phyloP scores from a whole-genome alignment of 257 asterid genomes.

The Coffea canephora region DNA sequence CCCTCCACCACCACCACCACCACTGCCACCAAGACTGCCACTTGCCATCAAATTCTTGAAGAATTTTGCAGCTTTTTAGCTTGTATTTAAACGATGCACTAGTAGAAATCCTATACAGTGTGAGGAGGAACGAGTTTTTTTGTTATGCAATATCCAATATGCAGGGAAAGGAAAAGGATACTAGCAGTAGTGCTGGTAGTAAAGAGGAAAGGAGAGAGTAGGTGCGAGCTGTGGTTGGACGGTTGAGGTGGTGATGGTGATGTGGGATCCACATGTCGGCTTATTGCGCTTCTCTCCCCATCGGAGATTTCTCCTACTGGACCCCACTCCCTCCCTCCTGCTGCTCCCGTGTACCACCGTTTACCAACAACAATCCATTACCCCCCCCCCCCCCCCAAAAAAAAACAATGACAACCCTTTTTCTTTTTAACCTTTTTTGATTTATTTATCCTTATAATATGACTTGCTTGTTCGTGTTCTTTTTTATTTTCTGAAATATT shows the following conservation, averaged over 20 bases:
- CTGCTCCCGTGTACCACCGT: background rate
- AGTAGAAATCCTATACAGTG: no score
- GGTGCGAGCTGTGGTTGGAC: slow-evolving; percentile 8
- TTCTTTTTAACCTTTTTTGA: background rate
- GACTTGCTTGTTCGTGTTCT: background rate
- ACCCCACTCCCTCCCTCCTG: slow-evolving; percentile 28
- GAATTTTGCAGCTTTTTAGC: background rate
- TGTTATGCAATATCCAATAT: background rate
- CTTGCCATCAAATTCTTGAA: slow-evolving; percentile 32
- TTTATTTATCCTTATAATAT: background rate
- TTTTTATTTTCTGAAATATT: background rate
- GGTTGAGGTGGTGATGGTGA: slow-evolving; percentile 15
- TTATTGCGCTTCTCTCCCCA: slow-evolving; percentile 55
- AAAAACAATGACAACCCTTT: background rate
- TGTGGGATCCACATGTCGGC: slow-evolving; percentile 57
- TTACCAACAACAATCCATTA: background rate
- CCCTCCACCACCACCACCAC: slow-evolving; percentile 20
- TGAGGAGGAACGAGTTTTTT: slow-evolving; percentile 1
- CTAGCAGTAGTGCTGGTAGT: no score
- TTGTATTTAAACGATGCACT: background rate
- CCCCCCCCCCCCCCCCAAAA: no score
- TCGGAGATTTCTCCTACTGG: slow-evolving; percentile 45
- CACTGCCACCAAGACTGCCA: slow-evolving; percentile 12
- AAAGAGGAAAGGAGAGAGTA: slow-evolving; percentile 21
- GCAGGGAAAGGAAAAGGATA: background rate